These are phyloP conservation scores for Phragmites australis DNA, from an alignment of 176 grass and related monocot genomes.

Conservation along the genomic window DNA sequence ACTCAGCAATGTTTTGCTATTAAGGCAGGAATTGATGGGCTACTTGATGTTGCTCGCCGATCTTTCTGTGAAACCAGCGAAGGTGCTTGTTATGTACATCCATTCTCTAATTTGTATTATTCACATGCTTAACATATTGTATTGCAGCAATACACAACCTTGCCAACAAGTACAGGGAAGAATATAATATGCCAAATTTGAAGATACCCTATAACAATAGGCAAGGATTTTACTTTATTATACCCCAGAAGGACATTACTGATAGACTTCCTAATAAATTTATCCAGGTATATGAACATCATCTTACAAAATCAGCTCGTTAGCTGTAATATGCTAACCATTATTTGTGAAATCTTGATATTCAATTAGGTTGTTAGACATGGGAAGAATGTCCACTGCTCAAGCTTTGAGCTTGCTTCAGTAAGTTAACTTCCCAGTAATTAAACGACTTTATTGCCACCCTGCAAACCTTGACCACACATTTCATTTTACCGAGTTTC, in stretches of 20 bases:
- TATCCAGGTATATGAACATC: constrained; percentile 64
- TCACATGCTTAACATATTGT: constrained; percentile 37
- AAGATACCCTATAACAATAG: constrained; percentile 83
- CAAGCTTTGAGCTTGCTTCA: constrained; percentile 93
- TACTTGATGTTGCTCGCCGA: constrained; percentile 85
- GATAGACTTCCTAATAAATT: constrained; percentile 86
- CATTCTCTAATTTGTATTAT: constrained; percentile 9
- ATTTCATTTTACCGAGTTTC: constrained; percentile 1
- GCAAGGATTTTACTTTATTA: constrained; percentile 87
- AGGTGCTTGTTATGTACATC: constrained; percentile 51
- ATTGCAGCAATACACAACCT: constrained; percentile 77
- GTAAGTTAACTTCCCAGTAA: constrained; percentile 59
- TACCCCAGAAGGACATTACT: constrained; percentile 80
- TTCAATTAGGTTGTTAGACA: constrained; percentile 84
- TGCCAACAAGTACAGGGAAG: constrained; percentile 73
- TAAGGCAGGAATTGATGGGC: constrained; percentile 83
- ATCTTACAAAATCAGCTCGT: constrained; percentile 36
- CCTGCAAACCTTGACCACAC: background rate
- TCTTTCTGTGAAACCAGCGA: constrained; percentile 93
- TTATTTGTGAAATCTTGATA: constrained; percentile 26
- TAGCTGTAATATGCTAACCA: constrained; percentile 36
- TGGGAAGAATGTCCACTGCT: constrained; percentile 94
- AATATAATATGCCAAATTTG: constrained; percentile 89
- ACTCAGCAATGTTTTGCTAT: constrained; percentile 97
- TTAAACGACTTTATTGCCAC: background rate